A percentile compares a stretch with the other conserved stretches of the same genome.
phyloP scores from a whole-genome alignment of 2,329 filamentous ascomycete genomes.

The Albophoma yamanashiensis region DNA sequence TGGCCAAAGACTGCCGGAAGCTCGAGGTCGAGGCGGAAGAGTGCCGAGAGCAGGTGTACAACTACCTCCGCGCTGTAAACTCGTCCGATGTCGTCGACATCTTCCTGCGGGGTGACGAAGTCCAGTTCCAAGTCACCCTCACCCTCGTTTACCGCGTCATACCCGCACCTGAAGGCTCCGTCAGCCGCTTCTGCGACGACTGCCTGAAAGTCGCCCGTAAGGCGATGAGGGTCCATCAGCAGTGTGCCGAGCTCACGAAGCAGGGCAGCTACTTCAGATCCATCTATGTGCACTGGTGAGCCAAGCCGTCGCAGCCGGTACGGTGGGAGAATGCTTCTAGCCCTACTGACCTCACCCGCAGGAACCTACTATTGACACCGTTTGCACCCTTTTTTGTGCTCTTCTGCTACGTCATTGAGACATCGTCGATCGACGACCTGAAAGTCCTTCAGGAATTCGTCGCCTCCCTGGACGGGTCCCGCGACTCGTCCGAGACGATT shows the following conservation, averaged over 20 bases:
- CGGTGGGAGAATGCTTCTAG: background rate
- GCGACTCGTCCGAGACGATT: conserved; percentile 44
- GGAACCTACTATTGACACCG: conserved; percentile 44
- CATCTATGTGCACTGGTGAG: conserved; percentile 42
- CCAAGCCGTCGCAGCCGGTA: background rate
- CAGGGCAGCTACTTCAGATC: conserved; percentile 28
- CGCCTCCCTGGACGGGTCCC: conserved; percentile 39
- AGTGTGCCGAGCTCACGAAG: conserved; percentile 32
- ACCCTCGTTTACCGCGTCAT: conserved; percentile 43
- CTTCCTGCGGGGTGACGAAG: conserved; percentile 34
- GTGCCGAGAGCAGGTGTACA: conserved; percentile 22
- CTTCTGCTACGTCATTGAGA: conserved; percentile 48
- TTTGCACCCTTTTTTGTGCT: conserved; percentile 51
- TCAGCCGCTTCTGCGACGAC: conserved; percentile 34
- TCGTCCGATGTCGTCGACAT: conserved; percentile 30
- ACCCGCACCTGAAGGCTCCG: conserved; percentile 29
- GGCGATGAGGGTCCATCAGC: conserved; percentile 33
- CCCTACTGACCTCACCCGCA: conserved; percentile 9
- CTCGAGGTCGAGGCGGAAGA: conserved; percentile 24
- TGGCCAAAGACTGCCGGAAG: conserved; percentile 26
- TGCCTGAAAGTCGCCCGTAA: conserved; percentile 39
- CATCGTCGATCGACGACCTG: conserved; percentile 41
- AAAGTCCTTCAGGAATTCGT: conserved; percentile 44
- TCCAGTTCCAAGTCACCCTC: conserved; percentile 35
- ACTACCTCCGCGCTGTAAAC: conserved; percentile 25